Conservation (phyloP, 2,329 filamentous ascomycete genomes). For the Madurella fahalii region DNA sequence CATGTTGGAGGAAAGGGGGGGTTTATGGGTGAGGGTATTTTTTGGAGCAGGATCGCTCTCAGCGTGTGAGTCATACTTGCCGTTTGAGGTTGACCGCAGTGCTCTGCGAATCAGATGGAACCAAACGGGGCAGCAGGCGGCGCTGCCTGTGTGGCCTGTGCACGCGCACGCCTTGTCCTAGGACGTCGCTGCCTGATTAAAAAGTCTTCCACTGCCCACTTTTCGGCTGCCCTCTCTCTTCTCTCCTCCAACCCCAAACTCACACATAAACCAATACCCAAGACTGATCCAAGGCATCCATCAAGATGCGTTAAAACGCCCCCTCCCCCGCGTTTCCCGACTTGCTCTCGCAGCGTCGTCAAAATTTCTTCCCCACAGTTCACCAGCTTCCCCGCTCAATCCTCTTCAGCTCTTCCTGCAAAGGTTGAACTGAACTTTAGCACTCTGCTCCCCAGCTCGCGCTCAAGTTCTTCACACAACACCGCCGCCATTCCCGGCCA, state of each 20-base stretch:
- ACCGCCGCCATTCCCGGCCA: slow-evolving; percentile 58
- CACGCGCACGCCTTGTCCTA: slow-evolving; percentile 12
- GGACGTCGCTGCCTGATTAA: slow-evolving; percentile 44
- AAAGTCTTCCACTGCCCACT: slow-evolving; percentile 36
- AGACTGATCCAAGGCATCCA: slow-evolving; percentile 36
- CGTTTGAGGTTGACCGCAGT: slow-evolving; percentile 21
- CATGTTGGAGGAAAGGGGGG: no score
- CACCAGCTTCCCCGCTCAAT: slow-evolving; percentile 43
- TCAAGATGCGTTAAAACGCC: slow-evolving; percentile 58
- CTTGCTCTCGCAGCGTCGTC: slow-evolving; percentile 37
- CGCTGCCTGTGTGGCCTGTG: slow-evolving; percentile 12
- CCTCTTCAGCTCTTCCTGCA: slow-evolving; percentile 49
- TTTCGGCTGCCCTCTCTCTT: slow-evolving; percentile 30
- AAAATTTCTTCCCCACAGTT: slow-evolving; percentile 49
- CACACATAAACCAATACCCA: slow-evolving; percentile 31
- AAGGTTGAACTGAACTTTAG: slow-evolving; percentile 66
- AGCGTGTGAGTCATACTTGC: slow-evolving; percentile 29
- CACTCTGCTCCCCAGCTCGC: slow-evolving; percentile 54
- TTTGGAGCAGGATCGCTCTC: slow-evolving; percentile 8
- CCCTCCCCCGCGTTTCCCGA: slow-evolving; percentile 34
- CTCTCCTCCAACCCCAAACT: slow-evolving; percentile 35
- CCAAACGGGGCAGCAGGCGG: not conserved
- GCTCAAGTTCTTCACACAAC: slow-evolving; percentile 52
- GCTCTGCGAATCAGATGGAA: slow-evolving; percentile 15
- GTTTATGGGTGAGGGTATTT: slow-evolving; percentile 6